These are phyloP conservation scores for Conoideocrella luteorostrata DNA, from an alignment of 2,329 filamentous ascomycete species.

Conservation along the genomic window DNA sequence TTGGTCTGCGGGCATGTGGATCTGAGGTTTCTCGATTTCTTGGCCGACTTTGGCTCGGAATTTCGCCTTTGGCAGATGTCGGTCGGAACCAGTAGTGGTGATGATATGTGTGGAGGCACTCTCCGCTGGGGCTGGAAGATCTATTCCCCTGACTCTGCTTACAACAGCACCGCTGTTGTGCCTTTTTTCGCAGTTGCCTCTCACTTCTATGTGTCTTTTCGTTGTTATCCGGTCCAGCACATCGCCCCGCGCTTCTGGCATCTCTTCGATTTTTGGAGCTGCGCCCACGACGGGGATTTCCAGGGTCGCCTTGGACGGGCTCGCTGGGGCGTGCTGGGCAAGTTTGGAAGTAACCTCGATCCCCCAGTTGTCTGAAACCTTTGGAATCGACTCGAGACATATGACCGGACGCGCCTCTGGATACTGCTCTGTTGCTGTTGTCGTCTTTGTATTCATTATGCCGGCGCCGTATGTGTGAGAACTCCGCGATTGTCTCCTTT, in stretches of 20 bases:
- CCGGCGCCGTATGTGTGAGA: neutral
- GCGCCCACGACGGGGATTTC: neutral
- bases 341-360: neutral
- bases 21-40: constrained; percentile 9
- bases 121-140: constrained; percentile 5
- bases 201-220: neutral
- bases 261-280: neutral
- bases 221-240: neutral
- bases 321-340: constrained; percentile 3
- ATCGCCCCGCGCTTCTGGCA: neutral
- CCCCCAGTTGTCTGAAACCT: neutral
- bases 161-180: too few species aligned
- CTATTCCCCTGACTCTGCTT: neutral
- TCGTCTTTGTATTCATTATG: neutral
- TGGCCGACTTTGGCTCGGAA: neutral
- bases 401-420: neutral
- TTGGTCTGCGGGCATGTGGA: too few species aligned
- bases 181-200: neutral
- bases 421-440: neutral
- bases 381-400: neutral
- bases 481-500: constrained; percentile 10
- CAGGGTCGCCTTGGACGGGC: constrained; percentile 6
- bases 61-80: constrained; percentile 12
- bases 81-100: constrained; percentile 54
- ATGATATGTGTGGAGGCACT: constrained; percentile 54